These are phyloP conservation scores for Psilocybe azurescens DNA, from an alignment of 768 basidiomycete genomes.

Conservation along the genomic window DNA sequence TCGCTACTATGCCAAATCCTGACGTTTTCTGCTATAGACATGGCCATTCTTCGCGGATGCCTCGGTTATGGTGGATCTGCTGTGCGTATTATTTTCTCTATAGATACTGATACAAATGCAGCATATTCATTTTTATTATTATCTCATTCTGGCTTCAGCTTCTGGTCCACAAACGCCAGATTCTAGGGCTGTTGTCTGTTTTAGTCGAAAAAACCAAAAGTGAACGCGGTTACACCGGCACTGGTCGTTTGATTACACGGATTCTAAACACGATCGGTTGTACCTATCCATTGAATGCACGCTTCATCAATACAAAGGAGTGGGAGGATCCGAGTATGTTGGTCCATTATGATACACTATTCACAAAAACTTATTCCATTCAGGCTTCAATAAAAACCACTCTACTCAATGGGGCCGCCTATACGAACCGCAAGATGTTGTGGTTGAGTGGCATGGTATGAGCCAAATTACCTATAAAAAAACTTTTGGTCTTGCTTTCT, in stretches of 20 bases:
- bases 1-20: not conserved
- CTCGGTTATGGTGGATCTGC: conserved; percentile 73
- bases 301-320: conserved; percentile 82
- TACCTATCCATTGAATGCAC: conserved; percentile 77
- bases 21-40: conserved; percentile 48
- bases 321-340: conserved; percentile 77
- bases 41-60: conserved; percentile 83
- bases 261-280: conserved; percentile 77
- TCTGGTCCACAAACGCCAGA: conserved; percentile 67
- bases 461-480: not conserved
- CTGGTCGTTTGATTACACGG: conserved; percentile 78
- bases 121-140: not conserved
- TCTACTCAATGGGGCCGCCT: conserved; percentile 80
- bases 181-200: conserved; percentile 65
- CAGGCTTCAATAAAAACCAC: conserved; percentile 69
- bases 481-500: not conserved
- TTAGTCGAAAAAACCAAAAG: conserved; percentile 83
- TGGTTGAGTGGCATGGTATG: conserved; percentile 88
- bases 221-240: conserved; percentile 87
- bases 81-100: conserved; percentile 42
- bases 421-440: conserved; percentile 79
- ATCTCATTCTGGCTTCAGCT: conserved; percentile 46
- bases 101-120: not conserved
- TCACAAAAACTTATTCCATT: conserved; percentile 13
- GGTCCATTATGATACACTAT: not conserved